phyloP scores from a whole-genome alignment of 192 early-diverging fungal species.

The Ramicandelaber brevisporus region DNA sequence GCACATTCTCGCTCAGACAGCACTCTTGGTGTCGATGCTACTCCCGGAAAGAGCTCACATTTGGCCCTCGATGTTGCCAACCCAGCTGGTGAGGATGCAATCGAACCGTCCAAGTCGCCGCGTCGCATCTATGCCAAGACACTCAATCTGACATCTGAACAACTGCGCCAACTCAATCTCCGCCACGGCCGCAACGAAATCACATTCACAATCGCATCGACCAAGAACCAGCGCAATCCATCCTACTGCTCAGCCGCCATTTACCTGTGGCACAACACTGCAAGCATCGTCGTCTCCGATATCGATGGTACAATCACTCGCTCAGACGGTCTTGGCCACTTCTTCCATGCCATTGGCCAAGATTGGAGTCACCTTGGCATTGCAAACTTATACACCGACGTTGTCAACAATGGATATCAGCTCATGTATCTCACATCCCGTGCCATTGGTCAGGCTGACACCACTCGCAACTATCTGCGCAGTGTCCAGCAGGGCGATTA shows the following conservation, averaged over 20 bases:
- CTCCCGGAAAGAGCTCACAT: no score
- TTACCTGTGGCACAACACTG: conserved; percentile 62
- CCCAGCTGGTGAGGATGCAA: no score
- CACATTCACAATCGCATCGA: conserved; percentile 65
- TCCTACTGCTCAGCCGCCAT: conserved; percentile 56
- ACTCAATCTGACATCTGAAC: conserved; percentile 73
- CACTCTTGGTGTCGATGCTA: no score
- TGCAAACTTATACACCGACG: conserved; percentile 87
- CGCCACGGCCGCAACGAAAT: conserved; percentile 74
- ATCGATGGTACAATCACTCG: conserved; percentile 98
- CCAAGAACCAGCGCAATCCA: no score
- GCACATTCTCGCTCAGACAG: no score
- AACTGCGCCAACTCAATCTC: conserved; percentile 54
- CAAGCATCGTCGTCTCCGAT: conserved; percentile 83
- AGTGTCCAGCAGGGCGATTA: conserved; percentile 73
- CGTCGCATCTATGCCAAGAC: conserved; percentile 56
- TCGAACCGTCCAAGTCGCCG: no score
- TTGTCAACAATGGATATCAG: conserved; percentile 79
- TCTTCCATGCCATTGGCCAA: conserved; percentile 89
- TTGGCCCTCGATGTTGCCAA: no score
- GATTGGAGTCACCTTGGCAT: conserved; percentile 97
- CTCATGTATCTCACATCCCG: conserved; percentile 84
- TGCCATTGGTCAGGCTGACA: conserved; percentile 83
- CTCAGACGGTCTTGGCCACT: conserved; percentile 85
- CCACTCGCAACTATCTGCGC: conserved; percentile 73